Base-by-base conservation (phyloP, 305 asterid genomes). In the Andrographis paniculata region DNA sequence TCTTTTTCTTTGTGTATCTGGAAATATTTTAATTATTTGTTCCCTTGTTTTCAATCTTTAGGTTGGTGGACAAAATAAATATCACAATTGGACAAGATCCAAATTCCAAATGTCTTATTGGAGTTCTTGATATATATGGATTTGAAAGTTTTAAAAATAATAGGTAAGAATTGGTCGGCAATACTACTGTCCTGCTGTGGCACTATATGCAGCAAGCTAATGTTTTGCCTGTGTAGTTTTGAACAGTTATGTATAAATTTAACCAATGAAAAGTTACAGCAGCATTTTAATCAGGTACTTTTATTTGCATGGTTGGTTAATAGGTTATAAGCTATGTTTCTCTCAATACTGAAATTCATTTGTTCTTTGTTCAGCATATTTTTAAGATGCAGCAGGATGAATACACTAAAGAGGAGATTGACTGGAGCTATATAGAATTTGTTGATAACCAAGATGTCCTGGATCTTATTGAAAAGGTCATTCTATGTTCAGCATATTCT, bases 381-480 rank as follows among this genome's bases (percentile, higher is more conserved):
- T 92, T 92, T 63, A 92, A 87, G 75, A 84, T 76, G 99, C 97
- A 92, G 71, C 99, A 92, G 71, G 99, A 92, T 66, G 99, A 87
- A 54, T 92, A 92, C 73, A 74, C 66, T 45, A 92, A 75, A 67
- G 99, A 92, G 58, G 74, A 74, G 72, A 92, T 92, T 42, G 73
- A 82, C 58, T 92, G 99, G 99, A 91, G 93, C 77, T 91, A 91
- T 84, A 84, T 91, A 53, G 95, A 87, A 69, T 91, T 77, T 58
- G 91, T 92, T 52, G 97, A 92, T 78, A 92, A 92, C 75, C 97
- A 92, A 76, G 99, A 92, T 63, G 85, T 87, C 68, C 78, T 92
- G 62, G 99, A 92, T 72, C 84, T 92, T 49, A 92, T 87, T 53
- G 99, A 92, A 67, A 92, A 92, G 97, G 99, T 92, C 55, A 40